Conservation (phyloP, 2,329 filamentous ascomycete genomes). For the Cladobotryum mycophilum region DNA sequence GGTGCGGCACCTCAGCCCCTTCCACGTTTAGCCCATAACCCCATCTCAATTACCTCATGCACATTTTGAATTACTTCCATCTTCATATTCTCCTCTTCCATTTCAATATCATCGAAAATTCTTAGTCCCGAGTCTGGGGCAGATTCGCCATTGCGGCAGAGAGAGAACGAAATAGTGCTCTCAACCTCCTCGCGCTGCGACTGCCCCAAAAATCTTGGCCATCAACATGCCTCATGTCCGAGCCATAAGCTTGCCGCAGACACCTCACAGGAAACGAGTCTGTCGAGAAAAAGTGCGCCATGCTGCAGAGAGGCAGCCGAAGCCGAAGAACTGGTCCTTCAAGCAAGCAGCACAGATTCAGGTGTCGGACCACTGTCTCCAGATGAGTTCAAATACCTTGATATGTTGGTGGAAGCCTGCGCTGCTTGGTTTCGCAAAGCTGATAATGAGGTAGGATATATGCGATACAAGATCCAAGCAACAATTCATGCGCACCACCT, state of each 20-base stretch:
- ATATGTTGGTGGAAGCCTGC: conserved; percentile 9
- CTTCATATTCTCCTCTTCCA: neutral
- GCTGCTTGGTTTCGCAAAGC: neutral
- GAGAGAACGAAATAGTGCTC: no score
- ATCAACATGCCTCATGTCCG: neutral
- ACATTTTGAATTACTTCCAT: neutral
- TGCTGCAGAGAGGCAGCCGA: neutral
- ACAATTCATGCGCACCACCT: neutral
- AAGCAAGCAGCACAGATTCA: neutral
- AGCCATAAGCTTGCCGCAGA: neutral
- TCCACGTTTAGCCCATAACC: no score
- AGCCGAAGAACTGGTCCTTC: neutral
- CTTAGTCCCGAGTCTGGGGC: neutral
- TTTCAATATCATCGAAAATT: neutral
- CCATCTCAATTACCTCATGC: no score
- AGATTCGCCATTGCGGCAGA: neutral
- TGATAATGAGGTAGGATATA: conserved; percentile 14
- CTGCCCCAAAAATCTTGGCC: neutral
- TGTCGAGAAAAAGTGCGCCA: neutral
- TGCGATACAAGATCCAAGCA: conserved; percentile 12
- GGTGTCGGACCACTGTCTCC: conserved; percentile 1
- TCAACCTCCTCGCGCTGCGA: neutral
- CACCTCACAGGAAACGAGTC: neutral
- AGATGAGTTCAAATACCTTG: conserved; percentile 15
- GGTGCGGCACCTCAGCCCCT: no score